phyloP scores from a whole-genome alignment of 2,329 filamentous ascomycete genomes.

The Truncatella angustata region DNA sequence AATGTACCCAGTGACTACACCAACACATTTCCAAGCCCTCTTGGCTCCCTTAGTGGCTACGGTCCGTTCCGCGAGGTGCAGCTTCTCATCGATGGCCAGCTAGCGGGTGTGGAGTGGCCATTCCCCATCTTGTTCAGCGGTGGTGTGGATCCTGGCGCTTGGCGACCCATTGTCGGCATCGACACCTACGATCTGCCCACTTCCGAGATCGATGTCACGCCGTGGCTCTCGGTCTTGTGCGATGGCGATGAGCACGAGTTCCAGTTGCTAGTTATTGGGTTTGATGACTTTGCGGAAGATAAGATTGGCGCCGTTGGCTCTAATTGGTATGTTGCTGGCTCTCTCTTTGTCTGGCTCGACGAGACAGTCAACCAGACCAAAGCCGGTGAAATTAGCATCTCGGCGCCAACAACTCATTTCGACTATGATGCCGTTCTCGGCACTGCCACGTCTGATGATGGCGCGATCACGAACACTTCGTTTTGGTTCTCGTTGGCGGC shows the following conservation, averaged over 20 bases:
- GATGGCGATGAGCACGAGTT: constrained; percentile 50
- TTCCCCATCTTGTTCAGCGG: constrained; percentile 70
- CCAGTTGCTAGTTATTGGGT: constrained; percentile 21
- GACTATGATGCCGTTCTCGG: constrained; percentile 22
- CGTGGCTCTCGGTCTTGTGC: constrained; percentile 58
- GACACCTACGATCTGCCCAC: constrained; percentile 67
- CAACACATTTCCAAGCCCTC: constrained; percentile 48
- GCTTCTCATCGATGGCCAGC: constrained; percentile 58
- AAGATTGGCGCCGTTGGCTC: constrained; percentile 45
- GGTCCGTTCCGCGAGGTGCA: constrained; percentile 68
- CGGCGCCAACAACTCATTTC: constrained; percentile 18
- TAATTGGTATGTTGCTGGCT: constrained; percentile 66
- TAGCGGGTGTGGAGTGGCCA: constrained; percentile 67
- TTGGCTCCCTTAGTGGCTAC: constrained; percentile 54
- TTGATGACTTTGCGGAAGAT: constrained; percentile 41
- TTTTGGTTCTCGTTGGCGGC: constrained; percentile 26
- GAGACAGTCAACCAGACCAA: constrained; percentile 30
- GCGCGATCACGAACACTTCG: constrained; percentile 25
- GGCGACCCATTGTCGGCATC: constrained; percentile 68
- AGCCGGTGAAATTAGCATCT: constrained; percentile 16
- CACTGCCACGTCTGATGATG: constrained; percentile 17
- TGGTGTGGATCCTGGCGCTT: constrained; percentile 64
- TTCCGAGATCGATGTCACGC: constrained; percentile 67
- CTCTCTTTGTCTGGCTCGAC: constrained; percentile 63
- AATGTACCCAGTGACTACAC: constrained; percentile 60